Percentiles rank a stretch among this genome's conserved stretches.
Conservation (phyloP, 2,329 filamentous ascomycete species). For the Talaromyces funiculosus region DNA sequence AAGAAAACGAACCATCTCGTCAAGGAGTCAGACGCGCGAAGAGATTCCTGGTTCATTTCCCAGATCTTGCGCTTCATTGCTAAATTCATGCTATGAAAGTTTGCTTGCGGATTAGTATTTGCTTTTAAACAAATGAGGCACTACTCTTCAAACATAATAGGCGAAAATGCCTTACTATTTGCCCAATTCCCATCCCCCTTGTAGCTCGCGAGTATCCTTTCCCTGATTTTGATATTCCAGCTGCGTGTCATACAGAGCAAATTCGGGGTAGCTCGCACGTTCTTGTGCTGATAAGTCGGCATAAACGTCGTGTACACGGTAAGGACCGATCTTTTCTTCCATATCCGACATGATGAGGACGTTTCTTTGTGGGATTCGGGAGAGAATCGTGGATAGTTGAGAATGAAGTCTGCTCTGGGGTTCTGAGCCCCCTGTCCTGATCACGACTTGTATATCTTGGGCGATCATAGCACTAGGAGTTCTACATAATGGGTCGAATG, state of each 20-base stretch:
- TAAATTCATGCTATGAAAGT: constrained; percentile 1
- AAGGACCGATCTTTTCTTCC: not conserved
- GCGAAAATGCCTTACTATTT: constrained; percentile 1
- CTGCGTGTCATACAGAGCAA: constrained; percentile 4
- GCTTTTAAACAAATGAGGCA: not conserved
- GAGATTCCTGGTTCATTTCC: constrained; percentile 5
- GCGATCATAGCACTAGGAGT: not conserved
- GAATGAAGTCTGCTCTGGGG: not conserved
- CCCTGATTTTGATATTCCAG: constrained; percentile 4
- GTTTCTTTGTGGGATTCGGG: not conserved
- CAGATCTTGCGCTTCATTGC: constrained; percentile 6
- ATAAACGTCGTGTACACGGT: constrained; percentile 5
- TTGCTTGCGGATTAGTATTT: not conserved
- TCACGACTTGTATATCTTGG: not conserved
- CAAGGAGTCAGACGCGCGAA: not conserved
- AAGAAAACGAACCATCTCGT: constrained; percentile 1
- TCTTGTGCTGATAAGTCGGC: constrained; percentile 4
- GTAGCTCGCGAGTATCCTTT: not conserved
- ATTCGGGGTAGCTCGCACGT: not conserved
- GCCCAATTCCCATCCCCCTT: not conserved
- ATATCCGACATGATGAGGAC: constrained; percentile 6
- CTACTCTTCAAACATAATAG: not conserved
- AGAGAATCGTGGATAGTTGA: constrained; percentile 1
- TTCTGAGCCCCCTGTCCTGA: constrained; percentile 2
- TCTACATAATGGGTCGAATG: constrained; percentile 4